Conservation (phyloP, 1,139 yeast species). For the Hansenula sp. region DNA sequence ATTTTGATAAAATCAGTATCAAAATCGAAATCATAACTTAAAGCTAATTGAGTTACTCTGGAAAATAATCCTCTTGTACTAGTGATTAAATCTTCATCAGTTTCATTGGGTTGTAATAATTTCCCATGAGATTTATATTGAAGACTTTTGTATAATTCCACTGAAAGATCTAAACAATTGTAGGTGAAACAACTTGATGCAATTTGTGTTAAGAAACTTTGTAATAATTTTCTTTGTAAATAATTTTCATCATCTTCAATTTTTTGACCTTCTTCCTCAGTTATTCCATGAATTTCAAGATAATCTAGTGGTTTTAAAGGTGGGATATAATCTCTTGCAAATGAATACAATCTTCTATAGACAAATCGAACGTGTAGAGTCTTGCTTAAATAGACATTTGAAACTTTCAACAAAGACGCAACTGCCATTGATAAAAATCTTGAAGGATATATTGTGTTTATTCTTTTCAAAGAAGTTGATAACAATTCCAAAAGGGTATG, state of each 20-base stretch:
- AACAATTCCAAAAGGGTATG: conserved; percentile 63
- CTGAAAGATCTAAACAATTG: conserved; percentile 25
- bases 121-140: conserved; percentile 10
- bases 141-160: conserved; percentile 16
- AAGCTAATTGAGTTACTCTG: conserved; percentile 50
- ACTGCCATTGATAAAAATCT: conserved; percentile 67
- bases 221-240: conserved; percentile 39
- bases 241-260: conserved; percentile 50
- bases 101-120: conserved; percentile 3
- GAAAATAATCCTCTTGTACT: conserved; percentile 11
- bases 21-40: conserved; percentile 62
- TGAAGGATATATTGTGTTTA: conserved; percentile 70
- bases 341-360: conserved; percentile 56
- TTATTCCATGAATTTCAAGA: conserved; percentile 28
- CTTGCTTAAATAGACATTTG: conserved; percentile 35
- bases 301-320: conserved; percentile 40
- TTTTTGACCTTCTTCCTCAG: conserved; percentile 34
- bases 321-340: conserved; percentile 61
- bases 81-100: conserved; percentile 5
- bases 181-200: conserved; percentile 36
- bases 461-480: conserved; percentile 44
- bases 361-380: conserved; percentile 39
- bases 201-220: conserved; percentile 41
- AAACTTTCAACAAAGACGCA: conserved; percentile 48
- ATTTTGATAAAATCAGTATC: conserved; percentile 34